Conservation (phyloP, 495 filamentous ascomycete species). For the Aspergillus saccharolyticus region DNA sequence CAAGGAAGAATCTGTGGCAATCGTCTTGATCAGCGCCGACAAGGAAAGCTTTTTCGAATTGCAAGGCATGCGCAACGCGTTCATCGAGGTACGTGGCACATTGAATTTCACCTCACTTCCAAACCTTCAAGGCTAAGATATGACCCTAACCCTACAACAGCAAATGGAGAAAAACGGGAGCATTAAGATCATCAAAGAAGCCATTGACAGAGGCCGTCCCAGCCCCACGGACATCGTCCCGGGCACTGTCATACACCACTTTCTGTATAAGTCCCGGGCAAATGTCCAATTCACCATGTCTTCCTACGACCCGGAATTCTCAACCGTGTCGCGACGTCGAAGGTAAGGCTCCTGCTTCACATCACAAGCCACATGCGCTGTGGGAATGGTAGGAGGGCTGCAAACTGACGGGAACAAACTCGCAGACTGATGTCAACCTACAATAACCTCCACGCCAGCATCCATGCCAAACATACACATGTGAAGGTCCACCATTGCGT, state of each 20-base stretch:
- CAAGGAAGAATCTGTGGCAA: slow-evolving; percentile 73
- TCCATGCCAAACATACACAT: slow-evolving; percentile 77
- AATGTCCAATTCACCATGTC: slow-evolving; percentile 97
- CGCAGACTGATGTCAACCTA: slow-evolving; percentile 75
- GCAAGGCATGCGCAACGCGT: slow-evolving; percentile 73
- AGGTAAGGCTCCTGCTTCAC: slow-evolving; percentile 34
- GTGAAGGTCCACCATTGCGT: slow-evolving; percentile 81
- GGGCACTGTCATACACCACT: slow-evolving; percentile 76
- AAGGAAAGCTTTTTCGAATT: slow-evolving; percentile 92
- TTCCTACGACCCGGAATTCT: slow-evolving; percentile 68
- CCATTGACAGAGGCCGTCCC: slow-evolving; percentile 67
- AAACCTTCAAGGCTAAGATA: too few species aligned
- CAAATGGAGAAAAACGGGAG: slow-evolving; percentile 71
- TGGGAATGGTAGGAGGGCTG: too few species aligned
- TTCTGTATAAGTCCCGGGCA: slow-evolving; percentile 85
- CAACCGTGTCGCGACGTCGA: slow-evolving; percentile 57
- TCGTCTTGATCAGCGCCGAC: slow-evolving; percentile 86
- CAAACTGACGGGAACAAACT: not conserved
- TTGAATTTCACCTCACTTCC: not conserved
- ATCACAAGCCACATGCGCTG: too few species aligned
- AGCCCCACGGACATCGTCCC: slow-evolving; percentile 69
- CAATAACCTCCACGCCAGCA: slow-evolving; percentile 71
- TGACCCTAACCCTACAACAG: slow-evolving; percentile 10
- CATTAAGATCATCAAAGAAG: slow-evolving; percentile 66
- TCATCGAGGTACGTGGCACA: slow-evolving; percentile 63